Conservation (phyloP, 1,139 yeast species). For the Meyerozyma smithsonii region DNA sequence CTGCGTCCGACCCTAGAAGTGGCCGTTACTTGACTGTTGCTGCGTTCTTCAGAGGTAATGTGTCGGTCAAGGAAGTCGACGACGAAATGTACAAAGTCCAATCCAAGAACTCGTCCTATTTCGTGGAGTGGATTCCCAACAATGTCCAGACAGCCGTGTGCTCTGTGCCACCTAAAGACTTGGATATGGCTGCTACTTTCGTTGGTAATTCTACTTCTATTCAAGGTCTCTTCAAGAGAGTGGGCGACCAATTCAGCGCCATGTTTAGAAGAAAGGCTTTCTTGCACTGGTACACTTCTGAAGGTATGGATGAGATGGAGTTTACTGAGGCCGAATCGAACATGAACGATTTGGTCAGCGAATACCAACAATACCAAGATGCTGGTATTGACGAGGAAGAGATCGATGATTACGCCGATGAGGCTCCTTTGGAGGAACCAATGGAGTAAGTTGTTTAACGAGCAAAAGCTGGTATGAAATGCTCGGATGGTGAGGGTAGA, state of each 20-base stretch:
- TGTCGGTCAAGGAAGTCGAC: slow-evolving; percentile 86
- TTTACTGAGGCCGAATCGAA: slow-evolving; percentile 83
- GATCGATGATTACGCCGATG: slow-evolving; percentile 64
- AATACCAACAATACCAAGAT: slow-evolving; percentile 90
- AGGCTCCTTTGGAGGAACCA: slow-evolving; percentile 54
- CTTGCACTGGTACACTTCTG: slow-evolving; percentile 92
- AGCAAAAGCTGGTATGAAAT: not conserved
- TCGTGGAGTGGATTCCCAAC: slow-evolving; percentile 96
- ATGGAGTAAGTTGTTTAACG: slow-evolving; percentile 27
- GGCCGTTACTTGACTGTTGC: slow-evolving; percentile 95
- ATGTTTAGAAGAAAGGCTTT: slow-evolving; percentile 94
- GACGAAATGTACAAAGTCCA: slow-evolving; percentile 88
- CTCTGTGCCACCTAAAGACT: slow-evolving; percentile 81
- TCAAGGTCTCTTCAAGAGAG: slow-evolving; percentile 85
- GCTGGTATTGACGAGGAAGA: slow-evolving; percentile 72
- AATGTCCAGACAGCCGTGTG: slow-evolving; percentile 93
- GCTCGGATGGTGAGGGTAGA: not conserved
- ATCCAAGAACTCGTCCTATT: slow-evolving; percentile 72
- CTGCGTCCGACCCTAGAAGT: slow-evolving; percentile 85
- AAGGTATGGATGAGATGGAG: slow-evolving; percentile 95
- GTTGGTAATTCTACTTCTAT: slow-evolving; percentile 90
- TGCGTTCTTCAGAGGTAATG: slow-evolving; percentile 90
- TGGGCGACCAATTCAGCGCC: slow-evolving; percentile 83
- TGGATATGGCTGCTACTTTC: slow-evolving; percentile 87
- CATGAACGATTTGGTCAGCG: slow-evolving; percentile 83